A percentile compares a stretch with the other conserved stretches of the same genome.
Evolutionary conservation across 352 stramenopile species (phyloP).

Genomic region (Phytophthora brassicae): DNA sequence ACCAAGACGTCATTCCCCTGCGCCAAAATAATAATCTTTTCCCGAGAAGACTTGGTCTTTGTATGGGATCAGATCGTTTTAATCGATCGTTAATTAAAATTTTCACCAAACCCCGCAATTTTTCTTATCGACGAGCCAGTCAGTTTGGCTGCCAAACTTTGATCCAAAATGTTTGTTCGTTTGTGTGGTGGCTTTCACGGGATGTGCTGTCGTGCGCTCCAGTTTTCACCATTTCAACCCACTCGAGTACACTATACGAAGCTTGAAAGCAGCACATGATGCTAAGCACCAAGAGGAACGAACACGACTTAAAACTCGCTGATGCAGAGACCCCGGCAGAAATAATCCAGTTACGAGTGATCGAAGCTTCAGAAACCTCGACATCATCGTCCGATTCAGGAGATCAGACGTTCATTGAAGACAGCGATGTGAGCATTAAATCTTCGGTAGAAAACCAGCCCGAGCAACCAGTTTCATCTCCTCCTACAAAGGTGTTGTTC

Average conservation of each 20-base stretch:
- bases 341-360: slow-evolving; percentile 15
- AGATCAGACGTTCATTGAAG: slow-evolving; percentile 17
- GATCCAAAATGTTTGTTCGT: no score
- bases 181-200: no score
- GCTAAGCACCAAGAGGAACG: slow-evolving; percentile 14
- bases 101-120: no score
- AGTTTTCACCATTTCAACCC: slow-evolving; percentile 13
- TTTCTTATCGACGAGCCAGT: no score
- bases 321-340: slow-evolving; percentile 15
- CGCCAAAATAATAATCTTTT: no score
- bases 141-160: no score
- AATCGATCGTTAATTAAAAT: no score
- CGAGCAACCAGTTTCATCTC: background rate
- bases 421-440: slow-evolving; percentile 5
- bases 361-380: slow-evolving; percentile 14
- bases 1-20: no score
- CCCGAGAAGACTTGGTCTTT: no score
- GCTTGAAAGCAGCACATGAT: slow-evolving; percentile 9
- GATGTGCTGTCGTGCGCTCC: background rate
- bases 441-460: slow-evolving; percentile 10
- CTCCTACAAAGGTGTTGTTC: slow-evolving; percentile 28
- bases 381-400: slow-evolving; percentile 18
- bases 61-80: no score
- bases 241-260: no score
- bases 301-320: slow-evolving; percentile 13